Base-by-base conservation (phyloP, 2,329 filamentous ascomycete genomes). In the Ceratocystis lukuohia region DNA sequence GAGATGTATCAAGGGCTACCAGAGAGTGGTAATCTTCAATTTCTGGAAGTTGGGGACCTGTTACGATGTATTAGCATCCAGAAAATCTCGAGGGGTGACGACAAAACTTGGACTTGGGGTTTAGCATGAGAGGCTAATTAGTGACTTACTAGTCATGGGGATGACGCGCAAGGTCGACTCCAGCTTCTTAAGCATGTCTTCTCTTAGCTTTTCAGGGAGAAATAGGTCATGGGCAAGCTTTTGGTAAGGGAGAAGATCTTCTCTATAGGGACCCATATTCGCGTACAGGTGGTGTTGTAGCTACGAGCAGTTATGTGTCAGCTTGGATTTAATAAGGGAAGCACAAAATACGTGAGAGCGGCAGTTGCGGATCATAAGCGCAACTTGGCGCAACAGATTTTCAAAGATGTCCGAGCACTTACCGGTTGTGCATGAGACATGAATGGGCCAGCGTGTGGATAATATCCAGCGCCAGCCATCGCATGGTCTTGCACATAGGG, bases 211-310 rank as follows among this genome's bases (percentile, higher is more conserved):
- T 72, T 96, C 92, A 0, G 91, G 85, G 53, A 97, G 83, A 75
- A 99, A 99, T 70, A 97, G 89, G 73, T 97, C 92, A 72, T 95
- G 90, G 1, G 89, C 86, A 67, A 88, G 87, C 68, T 90, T 85
- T 74, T 99, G 93, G 73, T 96, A 96, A 2, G 88, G 85, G 70
- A 89, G 80, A 37, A 96, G 80, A 69, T 91, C 91, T 69, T 93
- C 88, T 68, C 86, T 84, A 73, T 91, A 84, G n/a, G 89, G 86
- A 5, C 90, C 91, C 66, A 92, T 83, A 0, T 92, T 91, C 41
- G 91, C 89, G 75, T 99, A 99, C 12, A 96, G 82, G 74, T 99
- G 94, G 74, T 96, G 96, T 78, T 93, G 89, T 5, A 91, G 82
- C 85, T 88, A 41, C 3, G 37, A 10, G 28, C 28, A 30, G 8